Conservation (phyloP, 2,329 filamentous ascomycete genomes). For the Moelleriella libera region DNA sequence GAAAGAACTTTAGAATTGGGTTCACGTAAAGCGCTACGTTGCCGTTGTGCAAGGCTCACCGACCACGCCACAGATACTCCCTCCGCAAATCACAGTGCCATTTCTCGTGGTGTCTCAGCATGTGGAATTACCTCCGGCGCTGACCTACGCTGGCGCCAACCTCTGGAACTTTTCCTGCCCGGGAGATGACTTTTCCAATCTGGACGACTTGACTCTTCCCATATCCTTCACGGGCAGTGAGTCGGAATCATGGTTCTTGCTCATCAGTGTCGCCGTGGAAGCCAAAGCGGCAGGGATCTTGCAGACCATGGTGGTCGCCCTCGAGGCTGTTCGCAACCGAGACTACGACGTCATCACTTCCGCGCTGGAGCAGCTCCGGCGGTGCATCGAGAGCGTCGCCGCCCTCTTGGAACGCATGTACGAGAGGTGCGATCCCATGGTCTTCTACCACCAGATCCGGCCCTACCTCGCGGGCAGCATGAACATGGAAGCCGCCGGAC, state of each 20-base stretch:
- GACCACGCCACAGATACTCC: conserved; percentile 37
- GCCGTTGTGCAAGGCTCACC: not conserved
- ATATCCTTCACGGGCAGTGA: conserved; percentile 78
- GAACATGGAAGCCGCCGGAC: conserved; percentile 75
- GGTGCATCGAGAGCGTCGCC: conserved; percentile 55
- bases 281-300: conserved; percentile 63
- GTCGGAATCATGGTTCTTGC: conserved; percentile 91
- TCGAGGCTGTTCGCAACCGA: conserved; percentile 49
- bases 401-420: conserved; percentile 68
- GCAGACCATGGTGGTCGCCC: conserved; percentile 62
- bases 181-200: conserved; percentile 39
- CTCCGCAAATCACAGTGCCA: conserved; percentile 63
- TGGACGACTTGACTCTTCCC: conserved; percentile 57
- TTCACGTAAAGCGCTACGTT: no score
- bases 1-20: not conserved
- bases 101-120: conserved; percentile 57
- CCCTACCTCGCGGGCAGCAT: conserved; percentile 84
- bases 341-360: conserved; percentile 46
- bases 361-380: conserved; percentile 50
- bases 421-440: conserved; percentile 71
- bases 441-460: conserved; percentile 81
- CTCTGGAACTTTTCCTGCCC: conserved; percentile 75
- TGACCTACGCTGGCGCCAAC: conserved; percentile 78
- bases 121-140: conserved; percentile 71
- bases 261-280: conserved; percentile 84